Conservation (phyloP, 2,329 filamentous ascomycete genomes). For the Madurella mycetomatis region DNA sequence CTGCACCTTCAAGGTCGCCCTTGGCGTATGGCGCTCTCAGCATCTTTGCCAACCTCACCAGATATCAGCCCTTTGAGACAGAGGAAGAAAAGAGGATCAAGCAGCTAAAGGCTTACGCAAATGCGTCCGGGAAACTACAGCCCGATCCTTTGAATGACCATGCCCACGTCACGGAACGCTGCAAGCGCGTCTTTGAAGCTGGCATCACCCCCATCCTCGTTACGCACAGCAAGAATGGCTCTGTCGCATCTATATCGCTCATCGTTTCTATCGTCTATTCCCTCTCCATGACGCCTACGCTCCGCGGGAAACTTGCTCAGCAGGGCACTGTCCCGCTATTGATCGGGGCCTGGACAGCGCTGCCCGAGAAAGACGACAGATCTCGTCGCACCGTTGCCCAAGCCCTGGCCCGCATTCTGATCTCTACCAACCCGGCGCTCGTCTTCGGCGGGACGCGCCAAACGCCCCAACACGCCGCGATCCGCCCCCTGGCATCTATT, state of each 20-base stretch:
- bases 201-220: conserved; percentile 74
- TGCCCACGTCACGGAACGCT: conserved; percentile 68
- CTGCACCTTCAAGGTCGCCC: conserved; percentile 60
- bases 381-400: conserved; percentile 64
- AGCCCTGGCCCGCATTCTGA: conserved; percentile 77
- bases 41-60: conserved; percentile 79
- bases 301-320: conserved; percentile 78
- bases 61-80: conserved; percentile 69
- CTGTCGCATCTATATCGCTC: conserved; percentile 64
- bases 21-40: conserved; percentile 81
- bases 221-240: conserved; percentile 67
- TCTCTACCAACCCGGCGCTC: conserved; percentile 77
- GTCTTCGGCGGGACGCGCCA: conserved; percentile 77
- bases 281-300: conserved; percentile 66
- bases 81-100: conserved; percentile 91
- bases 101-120: conserved; percentile 91
- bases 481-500: conserved; percentile 74
- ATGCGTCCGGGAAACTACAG: conserved; percentile 65
- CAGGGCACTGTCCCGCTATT: conserved; percentile 90
- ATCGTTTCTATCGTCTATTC: conserved; percentile 73
- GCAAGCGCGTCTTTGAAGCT: conserved; percentile 72
- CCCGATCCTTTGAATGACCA: conserved; percentile 71
- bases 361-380: conserved; percentile 48
- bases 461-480: conserved; percentile 70
- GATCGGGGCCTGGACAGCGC: conserved; percentile 62